Evolutionary conservation across 2,329 filamentous ascomycete species (phyloP), one percentile per base, ranked within the genome.

Genomic region (Ustilaginoidea virens): DNA sequence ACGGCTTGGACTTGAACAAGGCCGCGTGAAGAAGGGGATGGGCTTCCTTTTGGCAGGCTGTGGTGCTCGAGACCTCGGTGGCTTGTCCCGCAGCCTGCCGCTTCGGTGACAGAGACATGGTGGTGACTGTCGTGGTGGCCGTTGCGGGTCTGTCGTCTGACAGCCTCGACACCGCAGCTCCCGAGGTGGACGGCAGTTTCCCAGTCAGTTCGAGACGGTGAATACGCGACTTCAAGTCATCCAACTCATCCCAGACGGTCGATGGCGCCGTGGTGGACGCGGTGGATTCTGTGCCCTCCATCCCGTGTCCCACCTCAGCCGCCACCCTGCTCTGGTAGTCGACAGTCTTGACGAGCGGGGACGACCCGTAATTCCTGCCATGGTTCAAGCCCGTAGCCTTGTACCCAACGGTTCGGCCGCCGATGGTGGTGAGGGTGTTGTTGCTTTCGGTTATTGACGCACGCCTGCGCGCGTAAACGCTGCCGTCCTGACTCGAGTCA

Each of bases 241-340:
- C 90, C 17, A 98, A 58, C 52, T 98, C 90, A 48, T 96, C 90
- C 90, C 90, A 98, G 3, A 98, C 82, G 0, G 85, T 94, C 2
- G 85, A 92, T 9, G 86, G 82, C 2, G 82, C 83, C 2, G 78
- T 85, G 1, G 82, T 90, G 0, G 90, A 96, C 19, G 80, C 66
- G 0, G 80, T 87, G 1, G 90, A 96, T 43, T 90, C 83, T 0
- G 83, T 85, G 7, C 76, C 77, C 43, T 86, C 75, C 17, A 60
- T 41, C 12, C 51, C 55, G 33, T 67, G 56, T 23, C 48, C 38
- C 7, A 37, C 32, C 19, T 56, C 52, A 7, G 40, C 27, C 4
- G 29, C 36, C n/a, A 41, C 36, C 11, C 46, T 42, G 8, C 35
- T 39, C n/a, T 46, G 45, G 11, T 49, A 42, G 15, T 56, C 51